Evolutionary conservation across 164 flowering plant species (phyloP).

Genomic region (Stephania japonica): DNA sequence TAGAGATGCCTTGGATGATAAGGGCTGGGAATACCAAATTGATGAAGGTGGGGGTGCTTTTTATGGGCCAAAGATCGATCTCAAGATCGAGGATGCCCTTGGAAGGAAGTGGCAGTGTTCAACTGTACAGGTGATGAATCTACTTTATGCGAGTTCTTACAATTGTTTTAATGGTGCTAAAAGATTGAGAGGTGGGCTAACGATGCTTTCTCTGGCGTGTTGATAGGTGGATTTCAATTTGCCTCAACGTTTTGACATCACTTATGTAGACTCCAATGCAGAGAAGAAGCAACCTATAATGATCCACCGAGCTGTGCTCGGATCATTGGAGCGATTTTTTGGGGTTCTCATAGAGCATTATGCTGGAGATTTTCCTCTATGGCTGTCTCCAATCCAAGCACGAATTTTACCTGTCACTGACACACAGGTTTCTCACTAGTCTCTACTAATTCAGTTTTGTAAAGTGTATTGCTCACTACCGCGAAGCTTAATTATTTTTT

Average conservation of each 20-base stretch:
- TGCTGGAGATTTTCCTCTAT: slow-evolving; percentile 92
- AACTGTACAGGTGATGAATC: slow-evolving; percentile 67
- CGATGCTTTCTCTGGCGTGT: slow-evolving; percentile 2
- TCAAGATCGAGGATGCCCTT: slow-evolving; percentile 96
- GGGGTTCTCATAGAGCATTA: slow-evolving; percentile 94
- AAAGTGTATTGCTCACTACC: background rate
- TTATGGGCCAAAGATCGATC: slow-evolving; percentile 98
- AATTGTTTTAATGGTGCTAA: background rate
- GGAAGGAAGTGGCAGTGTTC: slow-evolving; percentile 99
- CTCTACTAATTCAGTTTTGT: background rate
- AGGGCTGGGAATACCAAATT: slow-evolving; percentile 82
- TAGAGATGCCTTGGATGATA: slow-evolving; percentile 79
- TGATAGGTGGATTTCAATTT: slow-evolving; percentile 89
- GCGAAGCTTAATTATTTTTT: background rate
- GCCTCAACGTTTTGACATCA: slow-evolving; percentile 88
- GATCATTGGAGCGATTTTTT: slow-evolving; percentile 90
- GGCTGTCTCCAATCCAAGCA: slow-evolving; percentile 94
- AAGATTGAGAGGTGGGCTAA: background rate
- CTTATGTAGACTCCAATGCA: slow-evolving; percentile 71
- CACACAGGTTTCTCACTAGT: slow-evolving; percentile 51
- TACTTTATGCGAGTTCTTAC: background rate
- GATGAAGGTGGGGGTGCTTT: slow-evolving; percentile 99
- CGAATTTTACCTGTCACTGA: slow-evolving; percentile 87
- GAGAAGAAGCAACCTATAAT: slow-evolving; percentile 86
- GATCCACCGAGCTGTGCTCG: slow-evolving; percentile 98